These are phyloP conservation scores for Paratinospora sagittata DNA, from an alignment of 164 flowering plant species.

Conservation along the genomic window DNA sequence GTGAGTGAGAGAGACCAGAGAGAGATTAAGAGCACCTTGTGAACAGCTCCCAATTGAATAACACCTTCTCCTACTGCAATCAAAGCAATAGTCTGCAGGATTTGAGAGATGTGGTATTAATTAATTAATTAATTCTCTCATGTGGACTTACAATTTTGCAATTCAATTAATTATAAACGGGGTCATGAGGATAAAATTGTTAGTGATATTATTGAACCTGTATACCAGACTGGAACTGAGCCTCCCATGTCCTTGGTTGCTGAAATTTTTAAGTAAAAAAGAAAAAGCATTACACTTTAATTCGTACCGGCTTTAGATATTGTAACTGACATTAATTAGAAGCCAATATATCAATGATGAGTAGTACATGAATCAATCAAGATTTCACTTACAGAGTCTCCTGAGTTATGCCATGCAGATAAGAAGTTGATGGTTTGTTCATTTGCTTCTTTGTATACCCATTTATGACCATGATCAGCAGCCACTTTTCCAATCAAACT, in stretches of 20 bases:
- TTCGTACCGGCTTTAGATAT: no score
- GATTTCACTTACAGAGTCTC: constrained; percentile 59
- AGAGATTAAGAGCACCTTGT: constrained; percentile 50
- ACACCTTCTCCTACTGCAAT: constrained; percentile 87
- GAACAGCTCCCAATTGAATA: constrained; percentile 67
- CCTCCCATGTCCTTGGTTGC: constrained; percentile 99
- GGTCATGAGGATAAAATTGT: background rate
- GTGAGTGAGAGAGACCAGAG: background rate
- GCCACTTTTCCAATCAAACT: constrained; percentile 96
- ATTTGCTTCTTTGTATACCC: constrained; percentile 77
- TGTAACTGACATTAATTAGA: no score
- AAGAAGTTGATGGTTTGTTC: constrained; percentile 84
- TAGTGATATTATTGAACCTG: constrained; percentile 47
- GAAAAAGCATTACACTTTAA: background rate
- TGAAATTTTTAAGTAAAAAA: constrained; percentile 24
- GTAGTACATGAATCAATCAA: no score
- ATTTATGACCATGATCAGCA: constrained; percentile 90
- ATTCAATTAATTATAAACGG: background rate
- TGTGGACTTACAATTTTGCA: no score
- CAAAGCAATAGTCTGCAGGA: constrained; percentile 74
- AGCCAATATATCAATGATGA: no score
- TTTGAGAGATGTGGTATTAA: background rate
- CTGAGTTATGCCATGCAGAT: constrained; percentile 87
- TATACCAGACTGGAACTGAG: no score
- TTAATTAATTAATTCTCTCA: no score